Base-by-base conservation (phyloP, 768 basidiomycete species). In the Suillus sp. region DNA sequence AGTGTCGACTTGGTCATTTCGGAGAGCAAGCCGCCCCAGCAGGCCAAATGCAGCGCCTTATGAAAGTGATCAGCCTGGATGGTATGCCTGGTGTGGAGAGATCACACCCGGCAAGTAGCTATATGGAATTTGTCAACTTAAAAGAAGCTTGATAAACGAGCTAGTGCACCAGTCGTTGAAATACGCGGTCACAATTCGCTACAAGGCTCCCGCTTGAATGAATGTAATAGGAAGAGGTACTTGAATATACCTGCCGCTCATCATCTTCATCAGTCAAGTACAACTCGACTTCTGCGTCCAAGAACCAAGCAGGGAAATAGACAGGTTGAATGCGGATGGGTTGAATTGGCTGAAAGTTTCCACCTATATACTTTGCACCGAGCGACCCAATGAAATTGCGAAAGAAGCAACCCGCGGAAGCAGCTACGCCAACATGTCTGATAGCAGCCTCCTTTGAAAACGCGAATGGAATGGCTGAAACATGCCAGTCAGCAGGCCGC, bases 231-330 rank as follows among this genome's bases (percentile, higher is more conserved):
- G 37, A 38, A 27, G 37, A 57, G 10, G 11, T 27, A 8, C 25
- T 13, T 40, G 18, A 20, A 40, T 57, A 40, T 57, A 57, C 56
- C 56, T 57, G 56, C 9, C 56, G 56, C 25, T 40, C 56, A 4
- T 40, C 25, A 40, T 22, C 56, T 6, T 37, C 38, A 40, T 40
- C 56, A 30, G 38, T 35, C 25, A 70, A 54, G 53, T 69, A 64
- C 45, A 71, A 63, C 66, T 82, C 75, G 20, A 85, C 67, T 69
- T 87, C 83, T 10, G 79, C 84, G 66, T 85, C 84, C 35, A 89
- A 72, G 35, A 86, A 76, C 88, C 88, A 90, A 13, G 79, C 81
- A 4, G 88, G 88, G 59, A 87, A 83, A 69, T 89, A 90, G 3
- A 86, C 73, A 8, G 86, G 81, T 53, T 79, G 74, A 30, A 86